Percentiles rank a stretch among this genome's conserved stretches.
Evolutionary conservation across 2,329 filamentous ascomycete genomes (phyloP).

Genomic region (Diaporthe citriasiana): DNA sequence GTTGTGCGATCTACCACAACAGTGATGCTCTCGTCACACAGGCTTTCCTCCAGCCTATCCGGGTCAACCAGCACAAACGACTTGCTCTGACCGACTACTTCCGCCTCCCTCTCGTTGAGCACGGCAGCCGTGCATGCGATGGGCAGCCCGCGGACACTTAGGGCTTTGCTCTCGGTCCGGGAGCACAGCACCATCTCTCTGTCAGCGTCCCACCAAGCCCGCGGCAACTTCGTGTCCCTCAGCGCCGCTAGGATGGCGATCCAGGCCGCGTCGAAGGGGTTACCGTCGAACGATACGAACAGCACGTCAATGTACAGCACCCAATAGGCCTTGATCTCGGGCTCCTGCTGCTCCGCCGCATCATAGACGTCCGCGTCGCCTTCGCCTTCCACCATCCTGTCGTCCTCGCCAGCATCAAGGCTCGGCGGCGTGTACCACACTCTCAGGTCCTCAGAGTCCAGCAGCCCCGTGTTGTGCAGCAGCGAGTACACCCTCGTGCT

Average conservation of each 20-base stretch:
- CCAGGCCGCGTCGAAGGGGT: constrained; percentile 93
- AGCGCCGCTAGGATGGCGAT: constrained; percentile 85
- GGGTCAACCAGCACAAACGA: constrained; percentile 89
- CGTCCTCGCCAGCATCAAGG: constrained; percentile 63
- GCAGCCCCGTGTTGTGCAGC: constrained; percentile 77
- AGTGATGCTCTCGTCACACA: constrained; percentile 87
- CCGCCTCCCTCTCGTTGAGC: constrained; percentile 75
- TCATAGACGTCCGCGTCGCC: constrained; percentile 56
- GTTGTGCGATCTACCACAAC: constrained; percentile 78
- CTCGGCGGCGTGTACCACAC: constrained; percentile 75
- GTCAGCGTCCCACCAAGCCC: constrained; percentile 87
- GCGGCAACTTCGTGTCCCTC: constrained; percentile 81
- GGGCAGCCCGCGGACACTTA: constrained; percentile 77
- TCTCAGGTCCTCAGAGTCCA: constrained; percentile 77
- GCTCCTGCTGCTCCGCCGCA: constrained; percentile 44
- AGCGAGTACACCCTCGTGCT: constrained; percentile 84
- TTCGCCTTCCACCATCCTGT: constrained; percentile 50
- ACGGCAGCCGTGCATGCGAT: constrained; percentile 84
- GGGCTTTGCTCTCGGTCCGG: constrained; percentile 62
- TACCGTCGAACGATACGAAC: constrained; percentile 93
- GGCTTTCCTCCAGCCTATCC: constrained; percentile 88
- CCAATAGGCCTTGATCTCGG: constrained; percentile 86
- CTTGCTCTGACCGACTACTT: constrained; percentile 57
- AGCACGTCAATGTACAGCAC: constrained; percentile 95
- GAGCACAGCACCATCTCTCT: constrained; percentile 84